Evolutionary conservation across 2,329 filamentous ascomycete genomes (phyloP).

Genomic region (Plectosphaerella cucumerina): DNA sequence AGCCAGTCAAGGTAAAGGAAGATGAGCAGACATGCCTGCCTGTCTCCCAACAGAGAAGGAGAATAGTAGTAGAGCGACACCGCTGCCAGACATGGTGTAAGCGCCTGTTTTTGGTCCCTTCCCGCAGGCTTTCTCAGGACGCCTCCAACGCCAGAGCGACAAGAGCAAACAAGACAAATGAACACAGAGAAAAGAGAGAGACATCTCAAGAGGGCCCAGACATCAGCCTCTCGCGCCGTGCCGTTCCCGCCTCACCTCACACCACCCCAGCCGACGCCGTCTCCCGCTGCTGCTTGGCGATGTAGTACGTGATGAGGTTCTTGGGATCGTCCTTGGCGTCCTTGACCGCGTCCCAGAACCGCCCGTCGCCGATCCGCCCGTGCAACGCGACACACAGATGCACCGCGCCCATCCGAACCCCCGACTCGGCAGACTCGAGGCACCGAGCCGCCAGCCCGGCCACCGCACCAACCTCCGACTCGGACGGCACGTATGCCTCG

Average conservation of each 20-base stretch:
- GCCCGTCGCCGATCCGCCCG: constrained; percentile 51
- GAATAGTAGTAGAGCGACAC: neutral
- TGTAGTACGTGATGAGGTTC: constrained; percentile 77
- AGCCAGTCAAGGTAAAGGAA: too few species aligned
- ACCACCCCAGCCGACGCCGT: constrained; percentile 6
- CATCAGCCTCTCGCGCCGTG: too few species aligned
- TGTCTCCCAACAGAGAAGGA: neutral
- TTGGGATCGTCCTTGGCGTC: constrained; percentile 67
- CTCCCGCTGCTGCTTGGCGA: constrained; percentile 66
- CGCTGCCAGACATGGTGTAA: too few species aligned
- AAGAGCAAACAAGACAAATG: neutral
- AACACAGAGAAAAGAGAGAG: neutral
- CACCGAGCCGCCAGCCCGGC: constrained; percentile 49
- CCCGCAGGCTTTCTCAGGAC: too few species aligned
- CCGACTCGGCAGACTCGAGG: constrained; percentile 56
- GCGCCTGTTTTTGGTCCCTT: too few species aligned
- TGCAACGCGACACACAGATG: constrained; percentile 74
- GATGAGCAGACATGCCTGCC: too few species aligned
- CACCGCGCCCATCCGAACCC: constrained; percentile 70
- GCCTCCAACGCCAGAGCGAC: too few species aligned
- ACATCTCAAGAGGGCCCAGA: neutral
- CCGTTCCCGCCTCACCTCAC: too few species aligned
- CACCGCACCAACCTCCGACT: constrained; percentile 47
- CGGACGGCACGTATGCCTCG: constrained; percentile 42
- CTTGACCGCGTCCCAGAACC: constrained; percentile 66